These are phyloP conservation scores for Thelonectria rubi DNA, from an alignment of 2,329 filamentous ascomycete genomes.

Conservation along the genomic window DNA sequence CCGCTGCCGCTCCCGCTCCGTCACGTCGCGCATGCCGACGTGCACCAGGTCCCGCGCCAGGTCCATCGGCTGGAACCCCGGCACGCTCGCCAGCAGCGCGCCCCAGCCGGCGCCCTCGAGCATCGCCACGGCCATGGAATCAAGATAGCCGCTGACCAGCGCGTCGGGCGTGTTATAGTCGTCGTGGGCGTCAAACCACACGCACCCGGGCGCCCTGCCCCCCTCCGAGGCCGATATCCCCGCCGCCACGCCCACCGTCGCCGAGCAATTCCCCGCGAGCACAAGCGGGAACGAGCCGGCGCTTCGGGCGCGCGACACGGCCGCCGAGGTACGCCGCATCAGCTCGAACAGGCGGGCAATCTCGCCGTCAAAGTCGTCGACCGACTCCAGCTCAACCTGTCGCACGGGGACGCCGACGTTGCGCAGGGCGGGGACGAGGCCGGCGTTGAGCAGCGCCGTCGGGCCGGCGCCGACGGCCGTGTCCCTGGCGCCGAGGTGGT, in stretches of 20 bases:
- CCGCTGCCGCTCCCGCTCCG: constrained; percentile 42
- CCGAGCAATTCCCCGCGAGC: constrained; percentile 51
- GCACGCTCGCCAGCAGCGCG: constrained; percentile 31
- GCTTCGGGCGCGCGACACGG: constrained; percentile 42
- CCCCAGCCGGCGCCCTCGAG: constrained; percentile 40
- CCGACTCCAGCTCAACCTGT: constrained; percentile 39
- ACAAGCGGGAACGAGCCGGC: constrained; percentile 49
- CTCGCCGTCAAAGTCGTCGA: constrained; percentile 51
- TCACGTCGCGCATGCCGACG: constrained; percentile 43
- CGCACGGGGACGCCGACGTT: constrained; percentile 37
- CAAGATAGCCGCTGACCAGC: constrained; percentile 40
- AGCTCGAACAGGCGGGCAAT: constrained; percentile 52
- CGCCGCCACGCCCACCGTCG: constrained; percentile 48
- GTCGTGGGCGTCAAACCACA: constrained; percentile 56
- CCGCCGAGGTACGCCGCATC: constrained; percentile 47
- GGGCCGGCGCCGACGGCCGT: constrained; percentile 51
- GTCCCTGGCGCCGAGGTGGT: constrained; percentile 50
- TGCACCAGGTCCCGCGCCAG: constrained; percentile 33
- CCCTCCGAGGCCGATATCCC: constrained; percentile 38
- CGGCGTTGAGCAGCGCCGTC: constrained; percentile 42
- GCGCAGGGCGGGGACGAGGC: constrained; percentile 43
- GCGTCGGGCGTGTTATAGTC: constrained; percentile 47
- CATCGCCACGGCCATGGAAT: constrained; percentile 43
- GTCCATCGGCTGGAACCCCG: constrained; percentile 34
- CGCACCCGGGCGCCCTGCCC: constrained; percentile 40